Conservation (phyloP, 163 green algal species). For the Scenedesmus sp. region DNA sequence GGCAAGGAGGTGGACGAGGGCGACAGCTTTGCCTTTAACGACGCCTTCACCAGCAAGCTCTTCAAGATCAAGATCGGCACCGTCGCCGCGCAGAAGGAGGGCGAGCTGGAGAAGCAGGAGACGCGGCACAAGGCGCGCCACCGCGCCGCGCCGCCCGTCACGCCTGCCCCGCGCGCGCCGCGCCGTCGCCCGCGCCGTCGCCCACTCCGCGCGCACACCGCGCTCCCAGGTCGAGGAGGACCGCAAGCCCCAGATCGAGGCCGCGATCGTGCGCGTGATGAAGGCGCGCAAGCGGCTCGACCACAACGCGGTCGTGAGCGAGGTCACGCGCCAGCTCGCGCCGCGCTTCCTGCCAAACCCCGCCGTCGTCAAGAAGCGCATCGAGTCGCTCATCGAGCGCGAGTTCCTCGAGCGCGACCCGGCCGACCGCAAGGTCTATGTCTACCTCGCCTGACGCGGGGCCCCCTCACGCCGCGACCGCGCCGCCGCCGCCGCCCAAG, state of each 20-base stretch:
- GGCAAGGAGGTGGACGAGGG: constrained; percentile 86
- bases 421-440: constrained; percentile 92
- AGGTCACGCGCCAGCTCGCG: constrained; percentile 88
- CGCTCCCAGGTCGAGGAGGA: constrained; percentile 90
- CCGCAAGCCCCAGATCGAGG: constrained; percentile 96
- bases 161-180: too few species aligned
- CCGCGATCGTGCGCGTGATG: constrained; percentile 98
- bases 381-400: constrained; percentile 97
- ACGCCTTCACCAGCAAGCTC: constrained; percentile 73
- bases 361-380: constrained; percentile 98
- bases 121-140: constrained; percentile 77
- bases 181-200: too few species aligned
- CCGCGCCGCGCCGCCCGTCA: too few species aligned
- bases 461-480: too few species aligned
- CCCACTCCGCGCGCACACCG: too few species aligned
- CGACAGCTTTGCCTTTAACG: constrained; percentile 96
- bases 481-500: too few species aligned
- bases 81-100: constrained; percentile 83
- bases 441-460: constrained; percentile 89
- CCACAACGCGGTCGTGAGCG: constrained; percentile 93
- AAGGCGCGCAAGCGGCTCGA: constrained; percentile 90
- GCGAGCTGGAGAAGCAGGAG: constrained; percentile 84
- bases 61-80: constrained; percentile 92
- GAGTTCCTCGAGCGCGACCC: constrained; percentile 97
- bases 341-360: constrained; percentile 92